Evolutionary conservation across 1,284 basidiomycete genomes (phyloP).

Genomic region (Rhodotorula sp.): DNA sequence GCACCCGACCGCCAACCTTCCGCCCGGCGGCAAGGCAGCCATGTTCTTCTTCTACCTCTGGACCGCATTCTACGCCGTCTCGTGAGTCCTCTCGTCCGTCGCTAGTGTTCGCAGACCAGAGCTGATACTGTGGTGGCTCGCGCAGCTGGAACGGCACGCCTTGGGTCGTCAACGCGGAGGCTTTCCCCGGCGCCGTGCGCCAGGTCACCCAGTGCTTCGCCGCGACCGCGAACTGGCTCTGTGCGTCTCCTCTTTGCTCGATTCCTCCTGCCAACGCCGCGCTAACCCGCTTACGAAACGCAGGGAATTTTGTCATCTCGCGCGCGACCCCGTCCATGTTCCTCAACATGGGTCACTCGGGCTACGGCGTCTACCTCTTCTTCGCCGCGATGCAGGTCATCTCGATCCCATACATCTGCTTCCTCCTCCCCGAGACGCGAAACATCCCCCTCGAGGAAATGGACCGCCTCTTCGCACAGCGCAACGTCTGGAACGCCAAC

Average conservation of each 20-base stretch:
- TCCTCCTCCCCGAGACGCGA: constrained; percentile 42
- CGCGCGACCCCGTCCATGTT: constrained; percentile 46
- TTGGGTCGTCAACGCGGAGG: constrained; percentile 50
- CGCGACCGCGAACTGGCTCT: constrained; percentile 50
- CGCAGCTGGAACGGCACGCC: constrained; percentile 40
- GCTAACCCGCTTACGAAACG: not conserved
- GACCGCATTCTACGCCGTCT: constrained; percentile 40
- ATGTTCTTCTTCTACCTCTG: constrained; percentile 49
- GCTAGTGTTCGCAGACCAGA: not conserved
- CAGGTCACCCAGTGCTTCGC: constrained; percentile 48
- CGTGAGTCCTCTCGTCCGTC: constrained; percentile 23
- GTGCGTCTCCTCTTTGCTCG: not conserved
- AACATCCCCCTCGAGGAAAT: constrained; percentile 41
- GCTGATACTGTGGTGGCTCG: not conserved
- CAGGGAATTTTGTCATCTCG: constrained; percentile 44
- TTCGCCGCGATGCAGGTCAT: constrained; percentile 48
- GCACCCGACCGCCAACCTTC: constrained; percentile 37
- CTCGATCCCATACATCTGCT: constrained; percentile 43
- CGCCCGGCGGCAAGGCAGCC: constrained; percentile 44
- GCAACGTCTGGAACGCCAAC: constrained; percentile 38
- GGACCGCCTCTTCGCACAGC: constrained; percentile 41
- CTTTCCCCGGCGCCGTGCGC: constrained; percentile 49
- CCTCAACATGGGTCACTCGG: constrained; percentile 28
- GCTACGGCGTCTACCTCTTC: constrained; percentile 46
- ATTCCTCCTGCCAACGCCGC: not conserved